These are phyloP conservation scores for Thelephora terrestris DNA, from an alignment of 1,284 basidiomycete genomes.

Conservation along the genomic window DNA sequence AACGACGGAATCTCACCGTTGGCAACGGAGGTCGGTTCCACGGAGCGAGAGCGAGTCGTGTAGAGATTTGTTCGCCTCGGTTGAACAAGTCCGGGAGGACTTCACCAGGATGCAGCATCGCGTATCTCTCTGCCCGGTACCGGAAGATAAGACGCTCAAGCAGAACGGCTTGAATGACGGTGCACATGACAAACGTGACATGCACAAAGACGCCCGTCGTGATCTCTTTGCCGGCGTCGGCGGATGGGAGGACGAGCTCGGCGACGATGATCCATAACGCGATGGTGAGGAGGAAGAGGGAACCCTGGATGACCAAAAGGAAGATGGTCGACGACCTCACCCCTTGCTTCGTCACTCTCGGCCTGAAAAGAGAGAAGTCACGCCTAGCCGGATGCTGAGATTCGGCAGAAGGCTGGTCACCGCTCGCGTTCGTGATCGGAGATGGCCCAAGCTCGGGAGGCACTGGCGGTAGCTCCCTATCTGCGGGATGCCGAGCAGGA, in stretches of 20 bases:
- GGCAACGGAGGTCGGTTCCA: slow-evolving; percentile 64
- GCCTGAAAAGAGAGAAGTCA: slow-evolving; percentile 28
- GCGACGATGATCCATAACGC: slow-evolving; percentile 44
- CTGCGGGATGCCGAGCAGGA: slow-evolving; percentile 47
- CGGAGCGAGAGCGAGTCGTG: slow-evolving; percentile 43
- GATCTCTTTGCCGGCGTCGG: slow-evolving; percentile 6
- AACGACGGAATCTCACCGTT: no score
- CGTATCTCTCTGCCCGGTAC: slow-evolving; percentile 55
- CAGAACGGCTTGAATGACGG: slow-evolving; percentile 45
- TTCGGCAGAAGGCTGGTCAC: slow-evolving; percentile 17
- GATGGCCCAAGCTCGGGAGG: slow-evolving; percentile 10
- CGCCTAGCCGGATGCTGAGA: slow-evolving; percentile 25
- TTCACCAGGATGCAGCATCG: slow-evolving; percentile 45
- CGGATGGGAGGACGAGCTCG: slow-evolving; percentile 13
- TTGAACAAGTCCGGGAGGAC: slow-evolving; percentile 35
- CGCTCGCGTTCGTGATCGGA: slow-evolving; percentile 8
- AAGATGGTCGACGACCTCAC: slow-evolving; percentile 37
- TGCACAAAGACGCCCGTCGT: slow-evolving; percentile 37
- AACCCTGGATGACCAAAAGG: slow-evolving; percentile 32
- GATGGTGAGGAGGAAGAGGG: slow-evolving; percentile 38
- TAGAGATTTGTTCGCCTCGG: slow-evolving; percentile 12
- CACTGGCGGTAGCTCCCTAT: slow-evolving; percentile 27
- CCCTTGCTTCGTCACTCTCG: slow-evolving; percentile 33
- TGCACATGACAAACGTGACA: slow-evolving; percentile 41
- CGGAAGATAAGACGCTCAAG: slow-evolving; percentile 54